Percentiles rank a stretch among this genome's conserved stretches.
Conservation (phyloP, 768 basidiomycete genomes). For the Amanita fuliginea region DNA sequence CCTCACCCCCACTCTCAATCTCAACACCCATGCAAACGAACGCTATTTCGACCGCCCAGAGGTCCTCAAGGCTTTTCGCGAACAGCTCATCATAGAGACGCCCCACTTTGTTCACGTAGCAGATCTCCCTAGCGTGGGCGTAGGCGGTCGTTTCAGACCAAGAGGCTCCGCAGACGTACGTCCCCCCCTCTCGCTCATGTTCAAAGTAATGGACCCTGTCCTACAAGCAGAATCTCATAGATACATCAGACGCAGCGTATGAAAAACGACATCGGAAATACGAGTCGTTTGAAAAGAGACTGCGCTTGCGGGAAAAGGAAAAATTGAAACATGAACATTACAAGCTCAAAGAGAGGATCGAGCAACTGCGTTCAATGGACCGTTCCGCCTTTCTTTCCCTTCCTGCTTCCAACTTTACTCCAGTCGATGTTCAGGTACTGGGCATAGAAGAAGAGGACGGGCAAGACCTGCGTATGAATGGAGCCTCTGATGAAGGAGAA, state of each 20-base stretch:
- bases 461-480: conserved; percentile 26
- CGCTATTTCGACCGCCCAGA: conserved; percentile 74
- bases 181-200: conserved; percentile 8
- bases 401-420: conserved; percentile 48
- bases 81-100: conserved; percentile 66
- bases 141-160: conserved; percentile 62
- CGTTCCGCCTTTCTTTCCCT: conserved; percentile 54
- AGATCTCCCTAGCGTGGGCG: conserved; percentile 46
- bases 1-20: conserved; percentile 22
- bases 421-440: conserved; percentile 13
- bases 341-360: conserved; percentile 82
- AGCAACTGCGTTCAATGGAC: conserved; percentile 72
- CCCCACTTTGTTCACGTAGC: conserved; percentile 49
- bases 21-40: conserved; percentile 53
- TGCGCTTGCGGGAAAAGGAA: conserved; percentile 81
- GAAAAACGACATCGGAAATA: conserved; percentile 79
- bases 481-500: conserved; percentile 51
- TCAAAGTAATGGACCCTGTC: not conserved
- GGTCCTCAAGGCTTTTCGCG: conserved; percentile 58
- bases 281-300: conserved; percentile 77
- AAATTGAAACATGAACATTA: conserved; percentile 88
- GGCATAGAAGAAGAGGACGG: conserved; percentile 17
- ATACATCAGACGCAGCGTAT: conserved; percentile 75
- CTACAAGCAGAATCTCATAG: conserved; percentile 34
- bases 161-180: conserved; percentile 63